phyloP scores from a whole-genome alignment of 2,329 filamentous ascomycete genomes.

The Fusarium sp. region DNA sequence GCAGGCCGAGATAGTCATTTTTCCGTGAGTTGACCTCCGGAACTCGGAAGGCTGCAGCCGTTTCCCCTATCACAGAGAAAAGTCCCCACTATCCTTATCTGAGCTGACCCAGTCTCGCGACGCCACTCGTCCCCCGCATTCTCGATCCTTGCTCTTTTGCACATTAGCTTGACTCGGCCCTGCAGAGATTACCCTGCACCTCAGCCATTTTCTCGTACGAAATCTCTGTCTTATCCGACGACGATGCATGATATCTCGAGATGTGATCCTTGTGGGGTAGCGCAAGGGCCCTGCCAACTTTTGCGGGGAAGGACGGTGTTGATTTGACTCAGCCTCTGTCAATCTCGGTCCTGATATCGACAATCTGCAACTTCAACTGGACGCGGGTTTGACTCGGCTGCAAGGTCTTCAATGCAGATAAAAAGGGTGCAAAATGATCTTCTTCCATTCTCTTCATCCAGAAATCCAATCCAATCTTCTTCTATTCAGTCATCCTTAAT shows the following conservation, averaged over 20 bases:
- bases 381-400: background rate
- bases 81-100: background rate
- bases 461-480: background rate
- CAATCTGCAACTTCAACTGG: background rate
- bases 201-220: background rate
- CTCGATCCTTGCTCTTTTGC: background rate
- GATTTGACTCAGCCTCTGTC: slow-evolving; percentile 1
- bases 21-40: background rate
- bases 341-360: background rate
- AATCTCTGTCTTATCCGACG: background rate
- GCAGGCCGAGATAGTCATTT: background rate
- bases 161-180: slow-evolving; percentile 1
- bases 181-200: background rate
- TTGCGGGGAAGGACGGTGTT: background rate
- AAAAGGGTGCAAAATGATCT: background rate
- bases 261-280: background rate
- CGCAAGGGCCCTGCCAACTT: background rate
- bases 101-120: background rate
- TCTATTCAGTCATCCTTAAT: background rate
- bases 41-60: slow-evolving; percentile 1
- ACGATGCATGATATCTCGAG: background rate
- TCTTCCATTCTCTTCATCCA: background rate
- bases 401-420: background rate
- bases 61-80: background rate
- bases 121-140: background rate